Evolutionary conservation across 441 rosid species (phyloP).

Genomic region (Geranium incanum): DNA sequence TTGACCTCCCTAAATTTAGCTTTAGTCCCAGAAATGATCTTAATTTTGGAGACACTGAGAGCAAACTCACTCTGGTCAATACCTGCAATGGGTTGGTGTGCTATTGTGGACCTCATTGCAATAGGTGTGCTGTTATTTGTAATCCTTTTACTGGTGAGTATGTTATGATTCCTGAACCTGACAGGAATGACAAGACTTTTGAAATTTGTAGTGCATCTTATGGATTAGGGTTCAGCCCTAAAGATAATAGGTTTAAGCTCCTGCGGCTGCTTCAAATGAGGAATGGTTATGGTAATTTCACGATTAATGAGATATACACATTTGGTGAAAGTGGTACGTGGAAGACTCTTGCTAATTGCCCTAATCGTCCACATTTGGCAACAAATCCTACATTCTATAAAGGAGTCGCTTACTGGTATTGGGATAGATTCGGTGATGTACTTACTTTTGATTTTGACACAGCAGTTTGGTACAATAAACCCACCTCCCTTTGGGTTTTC

Average conservation of each 20-base stretch:
- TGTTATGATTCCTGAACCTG: neutral
- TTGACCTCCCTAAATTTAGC: neutral
- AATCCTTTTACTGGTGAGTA: neutral
- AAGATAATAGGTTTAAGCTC: too few species aligned
- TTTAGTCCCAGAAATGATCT: neutral
- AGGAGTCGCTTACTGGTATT: neutral
- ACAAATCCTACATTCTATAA: neutral
- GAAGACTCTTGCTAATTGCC: neutral
- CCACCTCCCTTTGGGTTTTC: too few species aligned
- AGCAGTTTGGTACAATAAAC: too few species aligned
- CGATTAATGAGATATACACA: neutral
- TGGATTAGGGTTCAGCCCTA: neutral
- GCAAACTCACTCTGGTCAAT: slow-evolving; percentile 1
- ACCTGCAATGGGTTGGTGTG: neutral
- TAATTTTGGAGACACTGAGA: slow-evolving; percentile 1
- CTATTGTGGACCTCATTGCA: neutral
- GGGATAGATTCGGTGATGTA: neutral
- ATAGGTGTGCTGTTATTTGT: neutral
- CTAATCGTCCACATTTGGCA: neutral
- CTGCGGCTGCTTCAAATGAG: neutral
- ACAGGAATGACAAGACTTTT: neutral
- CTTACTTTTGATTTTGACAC: too few species aligned
- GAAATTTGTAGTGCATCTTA: neutral
- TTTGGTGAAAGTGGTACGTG: neutral
- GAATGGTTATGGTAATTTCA: neutral